Percentiles rank a stretch among this genome's conserved stretches.
phyloP scores from a whole-genome alignment of 2,329 filamentous ascomycete genomes.

The Xylariaceae sp. region DNA sequence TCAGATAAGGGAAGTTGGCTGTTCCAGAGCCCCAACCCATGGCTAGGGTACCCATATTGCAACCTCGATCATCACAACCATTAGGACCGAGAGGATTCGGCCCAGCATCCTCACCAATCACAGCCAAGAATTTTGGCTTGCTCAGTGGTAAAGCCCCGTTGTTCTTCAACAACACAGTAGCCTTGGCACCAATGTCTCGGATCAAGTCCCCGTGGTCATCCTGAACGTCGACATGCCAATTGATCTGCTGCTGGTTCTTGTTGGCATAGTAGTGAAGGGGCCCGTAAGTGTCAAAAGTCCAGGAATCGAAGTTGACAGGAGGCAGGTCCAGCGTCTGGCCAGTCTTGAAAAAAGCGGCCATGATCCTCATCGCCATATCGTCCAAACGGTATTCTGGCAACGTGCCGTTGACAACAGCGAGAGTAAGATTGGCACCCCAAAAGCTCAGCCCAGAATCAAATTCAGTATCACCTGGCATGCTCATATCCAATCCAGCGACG shows the following conservation, averaged over 20 bases:
- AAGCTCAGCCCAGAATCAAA: conserved; percentile 63
- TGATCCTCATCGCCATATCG: conserved; percentile 86
- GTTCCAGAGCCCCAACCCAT: conserved; percentile 80
- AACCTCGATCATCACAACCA: conserved; percentile 66
- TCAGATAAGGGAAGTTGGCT: conserved; percentile 69
- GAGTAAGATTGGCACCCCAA: conserved; percentile 84
- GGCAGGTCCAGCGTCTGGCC: conserved; percentile 46
- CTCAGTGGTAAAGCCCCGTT: conserved; percentile 69
- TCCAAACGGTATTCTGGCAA: conserved; percentile 83
- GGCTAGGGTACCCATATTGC: conserved; percentile 57
- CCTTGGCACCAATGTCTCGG: conserved; percentile 71
- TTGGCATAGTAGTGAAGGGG: conserved; percentile 60
- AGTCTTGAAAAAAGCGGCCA: conserved; percentile 66
- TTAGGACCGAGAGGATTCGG: conserved; percentile 73
- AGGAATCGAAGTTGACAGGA: conserved; percentile 80
- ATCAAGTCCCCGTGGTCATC: conserved; percentile 68
- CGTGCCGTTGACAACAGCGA: conserved; percentile 85
- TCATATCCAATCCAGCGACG: conserved; percentile 75
- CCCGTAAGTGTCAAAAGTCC: conserved; percentile 74
- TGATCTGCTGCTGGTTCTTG: conserved; percentile 63
- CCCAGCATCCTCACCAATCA: conserved; percentile 81
- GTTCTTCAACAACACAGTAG: conserved; percentile 89
- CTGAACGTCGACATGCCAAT: conserved; percentile 82
- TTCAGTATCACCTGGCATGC: conserved; percentile 63
- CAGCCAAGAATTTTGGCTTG: conserved; percentile 68